Evolutionary conservation across 1,284 basidiomycete genomes (phyloP), one percentile per base, ranked within the genome.

Genomic region (Pisolithus thermaeus): DNA sequence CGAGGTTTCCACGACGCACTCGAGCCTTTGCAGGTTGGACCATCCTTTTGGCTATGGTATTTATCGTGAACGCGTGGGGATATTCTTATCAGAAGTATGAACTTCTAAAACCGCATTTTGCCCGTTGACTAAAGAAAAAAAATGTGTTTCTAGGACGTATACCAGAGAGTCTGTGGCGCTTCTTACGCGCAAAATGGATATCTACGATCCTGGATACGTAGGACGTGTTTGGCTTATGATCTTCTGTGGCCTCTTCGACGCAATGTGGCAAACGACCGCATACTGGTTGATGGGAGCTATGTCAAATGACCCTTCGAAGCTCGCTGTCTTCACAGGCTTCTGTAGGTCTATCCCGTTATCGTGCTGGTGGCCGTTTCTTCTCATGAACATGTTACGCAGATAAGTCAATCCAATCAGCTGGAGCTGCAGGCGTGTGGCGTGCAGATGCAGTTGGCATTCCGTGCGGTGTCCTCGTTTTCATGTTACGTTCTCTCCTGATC

Each of bases 211-310:
- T 18, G 58, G 56, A 7, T 81, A 77, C 57, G 55, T 70, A 8
- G 69, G 66, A 38, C 65, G 67, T 11, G 59, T 73, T 1, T 71
- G 71, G 64, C 65, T 81, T 16, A 80, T 78, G 64, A 73, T 80
- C 53, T 65, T 69, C 48, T 65, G 56, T 7, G 64, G 64, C 20
- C 47, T 80, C 37, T 67, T 80, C 50, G 79, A 82, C 54, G 63
- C 79, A 11, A 77, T 81, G 73, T 81, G 79, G 77, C 80, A 82
- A 59, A 81, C 80, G 9, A 77, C 74, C 28, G 76, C 75, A 23
- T 81, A 80, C 64, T 79, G 78, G 79, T 64, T 79, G 16, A 52
- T 65, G 57, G 67, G 66, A 2, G 66, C 64, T 40, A 65, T 65
- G 67, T 69, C 64, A 22, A 65, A 65, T 42, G 61, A 69, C 48